A percentile compares a stretch with the other conserved stretches of the same genome.
phyloP scores from a whole-genome alignment of 257 asterid genomes.

The Haberlea rhodopensis region DNA sequence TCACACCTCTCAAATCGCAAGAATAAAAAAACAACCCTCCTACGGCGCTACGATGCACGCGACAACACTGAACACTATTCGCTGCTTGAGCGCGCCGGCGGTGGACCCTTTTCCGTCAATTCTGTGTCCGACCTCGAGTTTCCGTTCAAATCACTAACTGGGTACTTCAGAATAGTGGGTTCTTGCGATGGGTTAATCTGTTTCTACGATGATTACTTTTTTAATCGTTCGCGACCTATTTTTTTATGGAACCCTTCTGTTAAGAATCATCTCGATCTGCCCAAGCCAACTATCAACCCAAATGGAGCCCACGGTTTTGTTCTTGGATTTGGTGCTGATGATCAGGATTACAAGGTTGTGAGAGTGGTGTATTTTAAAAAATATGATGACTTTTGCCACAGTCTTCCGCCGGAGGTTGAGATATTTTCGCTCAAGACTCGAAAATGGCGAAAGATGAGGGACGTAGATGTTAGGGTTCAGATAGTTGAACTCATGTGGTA shows the following conservation, averaged over 20 bases:
- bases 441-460: constrained; percentile 40
- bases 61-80: constrained; percentile 37
- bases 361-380: constrained; percentile 44
- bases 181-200: constrained; percentile 55
- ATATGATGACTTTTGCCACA: constrained; percentile 12
- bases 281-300: constrained; percentile 33
- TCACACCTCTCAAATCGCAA: constrained; percentile 32
- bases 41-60: constrained; percentile 35
- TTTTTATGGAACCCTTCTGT: constrained; percentile 58
- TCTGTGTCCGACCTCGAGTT: constrained; percentile 30
- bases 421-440: constrained; percentile 35
- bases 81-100: constrained; percentile 23
- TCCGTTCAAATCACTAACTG: constrained; percentile 39
- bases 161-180: constrained; percentile 58
- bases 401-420: constrained; percentile 43
- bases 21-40: constrained; percentile 23
- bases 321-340: constrained; percentile 50
- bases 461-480: constrained; percentile 22
- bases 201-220: constrained; percentile 43
- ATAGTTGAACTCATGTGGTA: constrained; percentile 35
- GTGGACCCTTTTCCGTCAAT: constrained; percentile 18
- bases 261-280: constrained; percentile 32
- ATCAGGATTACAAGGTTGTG: constrained; percentile 47
- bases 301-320: constrained; percentile 27
- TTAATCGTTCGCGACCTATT: constrained; percentile 18